Conservation (phyloP, 2,329 filamentous ascomycete genomes). For the Colletotrichum euphorbiae region DNA sequence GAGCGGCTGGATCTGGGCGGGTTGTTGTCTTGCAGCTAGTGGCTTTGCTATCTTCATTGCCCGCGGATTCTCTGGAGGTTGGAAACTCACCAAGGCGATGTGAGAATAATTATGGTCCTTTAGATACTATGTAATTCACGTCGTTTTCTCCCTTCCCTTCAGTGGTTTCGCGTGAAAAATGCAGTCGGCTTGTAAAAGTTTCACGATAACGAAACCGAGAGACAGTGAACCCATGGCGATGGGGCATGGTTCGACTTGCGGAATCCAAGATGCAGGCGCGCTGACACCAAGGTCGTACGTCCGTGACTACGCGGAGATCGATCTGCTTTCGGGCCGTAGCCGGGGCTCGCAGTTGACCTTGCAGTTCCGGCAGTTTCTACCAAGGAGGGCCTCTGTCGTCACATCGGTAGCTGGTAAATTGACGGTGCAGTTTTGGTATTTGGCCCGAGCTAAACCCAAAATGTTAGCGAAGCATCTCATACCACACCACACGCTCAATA, state of each 20-base stretch:
- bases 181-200: too few species aligned
- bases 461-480: too few species aligned
- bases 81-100: slow-evolving; percentile 26
- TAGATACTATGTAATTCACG: not conserved
- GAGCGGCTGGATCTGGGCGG: slow-evolving; percentile 38
- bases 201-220: too few species aligned
- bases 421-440: too few species aligned
- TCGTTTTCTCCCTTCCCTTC: too few species aligned
- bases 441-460: too few species aligned
- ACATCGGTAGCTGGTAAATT: too few species aligned
- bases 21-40: slow-evolving; percentile 31
- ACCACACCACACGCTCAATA: too few species aligned
- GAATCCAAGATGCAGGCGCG: too few species aligned
- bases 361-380: not conserved
- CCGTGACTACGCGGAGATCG: slow-evolving; percentile 4
- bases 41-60: slow-evolving; percentile 11
- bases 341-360: not conserved
- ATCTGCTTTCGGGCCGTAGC: slow-evolving; percentile 27
- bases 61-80: slow-evolving; percentile 25
- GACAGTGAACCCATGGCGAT: too few species aligned
- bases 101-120: not conserved
- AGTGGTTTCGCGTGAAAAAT: too few species aligned
- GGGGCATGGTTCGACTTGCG: too few species aligned
- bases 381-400: not conserved
- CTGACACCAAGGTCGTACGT: not conserved